Base-by-base conservation (phyloP, 1,284 basidiomycete genomes). In the Moesziomyces sp. region DNA sequence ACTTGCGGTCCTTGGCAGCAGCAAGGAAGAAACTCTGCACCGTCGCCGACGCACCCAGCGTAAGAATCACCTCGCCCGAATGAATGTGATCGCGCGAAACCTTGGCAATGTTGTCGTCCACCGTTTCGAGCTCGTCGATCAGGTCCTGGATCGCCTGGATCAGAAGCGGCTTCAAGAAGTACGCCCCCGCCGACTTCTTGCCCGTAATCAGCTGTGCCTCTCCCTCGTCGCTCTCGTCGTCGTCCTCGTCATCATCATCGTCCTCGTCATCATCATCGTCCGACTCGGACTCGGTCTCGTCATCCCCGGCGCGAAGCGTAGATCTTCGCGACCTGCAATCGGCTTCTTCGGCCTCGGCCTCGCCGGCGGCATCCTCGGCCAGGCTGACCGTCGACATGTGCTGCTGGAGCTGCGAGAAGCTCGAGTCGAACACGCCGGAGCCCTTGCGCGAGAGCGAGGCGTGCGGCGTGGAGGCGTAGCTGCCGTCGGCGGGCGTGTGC, bases 21-120 rank as follows among this genome's bases (percentile, higher is more conserved):
- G 92, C 88, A 84, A 93, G 94, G 53, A 99, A 87, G 86, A 98
- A 99, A 2, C 91, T 88, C 83, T 94, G 93, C n/a, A 98, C 94
- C 0, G 96, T 98, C 79, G 88, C 90, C 5, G 66, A 74, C 85
- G 93, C 90, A n/a, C 95, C 95, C 44, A 99, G 88, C 0, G 96
- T 99, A 69, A 99, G 86, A 74, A 99, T 94, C 76, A 97, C 95
- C 85, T 99, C 96, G 74, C 97, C 94, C 11, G 93, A 93, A 85
- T 98, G 95, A 68, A 99, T 93, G 84, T 99, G 96, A 84, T 97
- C 94, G 83, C 90, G 92, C 1, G 95, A 93, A 68, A 93, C 93
- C 86, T 93, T 96, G 5, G 93, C 93, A 13, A 99, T 91, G 82
- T 92, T 95, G 75, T 96, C 93, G 80, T 97, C 94, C 1, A 96